Percentiles rank a stretch among this genome's conserved stretches.
phyloP scores from a whole-genome alignment of 2,329 filamentous ascomycete genomes.

The Diaporthe destruens region DNA sequence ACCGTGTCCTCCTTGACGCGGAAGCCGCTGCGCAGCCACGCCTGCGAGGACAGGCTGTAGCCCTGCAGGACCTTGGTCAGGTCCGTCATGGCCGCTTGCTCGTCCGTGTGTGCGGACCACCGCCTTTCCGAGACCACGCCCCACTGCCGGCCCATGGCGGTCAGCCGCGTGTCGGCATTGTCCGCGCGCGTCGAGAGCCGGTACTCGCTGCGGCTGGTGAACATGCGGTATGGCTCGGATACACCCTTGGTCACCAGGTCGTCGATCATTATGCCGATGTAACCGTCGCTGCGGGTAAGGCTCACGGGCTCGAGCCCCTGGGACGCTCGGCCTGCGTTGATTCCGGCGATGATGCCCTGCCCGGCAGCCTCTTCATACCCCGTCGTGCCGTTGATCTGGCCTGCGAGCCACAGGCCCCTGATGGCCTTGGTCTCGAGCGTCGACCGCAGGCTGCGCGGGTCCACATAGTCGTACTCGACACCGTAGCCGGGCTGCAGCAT shows the following conservation, averaged over 20 bases:
- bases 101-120: conserved; percentile 78
- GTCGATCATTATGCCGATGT: conserved; percentile 99
- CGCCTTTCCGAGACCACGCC: conserved; percentile 84
- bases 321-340: conserved; percentile 90
- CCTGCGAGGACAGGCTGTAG: conserved; percentile 68
- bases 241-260: conserved; percentile 97
- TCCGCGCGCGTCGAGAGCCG: conserved; percentile 92
- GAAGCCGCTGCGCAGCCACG: conserved; percentile 80
- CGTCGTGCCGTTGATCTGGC: conserved; percentile 98
- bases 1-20: conserved; percentile 74
- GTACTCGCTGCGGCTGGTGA: conserved; percentile 95
- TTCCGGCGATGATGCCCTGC: conserved; percentile 91
- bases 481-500: conserved; percentile 98
- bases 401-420: conserved; percentile 87
- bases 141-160: conserved; percentile 78
- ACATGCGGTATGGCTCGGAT: conserved; percentile 98
- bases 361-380: conserved; percentile 98
- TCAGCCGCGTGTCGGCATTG: conserved; percentile 92
- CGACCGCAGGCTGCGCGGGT: conserved; percentile 87
- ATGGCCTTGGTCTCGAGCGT: conserved; percentile 96
- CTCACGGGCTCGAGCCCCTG: conserved; percentile 74
- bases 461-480: conserved; percentile 98
- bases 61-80: conserved; percentile 72
- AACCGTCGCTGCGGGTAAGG: conserved; percentile 86
- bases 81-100: conserved; percentile 75